Percentiles rank a stretch among this genome's conserved stretches.
phyloP scores from a whole-genome alignment of 306 rosid genomes.

The Rosa persica region DNA sequence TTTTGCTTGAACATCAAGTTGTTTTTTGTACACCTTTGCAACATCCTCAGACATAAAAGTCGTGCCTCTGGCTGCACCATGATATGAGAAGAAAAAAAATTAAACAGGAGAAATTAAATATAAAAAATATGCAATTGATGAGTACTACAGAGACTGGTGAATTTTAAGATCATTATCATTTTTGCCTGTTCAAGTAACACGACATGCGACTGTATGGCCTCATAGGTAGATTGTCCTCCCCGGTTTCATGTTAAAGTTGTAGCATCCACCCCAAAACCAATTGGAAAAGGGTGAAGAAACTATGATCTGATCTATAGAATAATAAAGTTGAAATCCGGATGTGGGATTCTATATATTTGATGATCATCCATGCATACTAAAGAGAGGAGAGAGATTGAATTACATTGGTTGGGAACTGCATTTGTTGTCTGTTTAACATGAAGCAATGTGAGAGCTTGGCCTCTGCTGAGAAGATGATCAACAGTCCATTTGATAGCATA shows the following conservation, averaged over 20 bases:
- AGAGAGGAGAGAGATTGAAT: neutral
- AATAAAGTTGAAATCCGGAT: neutral
- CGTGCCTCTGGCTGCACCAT: conserved; percentile 44
- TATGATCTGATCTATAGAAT: neutral
- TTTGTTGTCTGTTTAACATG: conserved; percentile 55
- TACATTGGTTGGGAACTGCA: conserved; percentile 49
- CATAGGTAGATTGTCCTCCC: neutral
- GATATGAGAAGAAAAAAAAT: neutral
- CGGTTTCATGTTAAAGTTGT: neutral
- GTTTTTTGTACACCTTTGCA: conserved; percentile 48
- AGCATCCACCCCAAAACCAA: neutral
- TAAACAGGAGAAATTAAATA: neutral
- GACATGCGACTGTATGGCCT: neutral
- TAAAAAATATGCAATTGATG: neutral
- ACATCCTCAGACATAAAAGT: conserved; percentile 42
- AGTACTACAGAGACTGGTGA: neutral
- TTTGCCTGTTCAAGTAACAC: neutral
- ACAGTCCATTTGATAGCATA: conserved; percentile 84
- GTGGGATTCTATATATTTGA: neutral
- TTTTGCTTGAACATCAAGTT: conserved; percentile 50
- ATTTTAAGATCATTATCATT: neutral
- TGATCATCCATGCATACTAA: neutral
- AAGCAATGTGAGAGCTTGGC: conserved; percentile 57
- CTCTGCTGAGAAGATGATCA: conserved; percentile 71
- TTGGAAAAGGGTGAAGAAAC: neutral